Conservation (phyloP, 345 rosid species). For the Corchorus olitorius region DNA sequence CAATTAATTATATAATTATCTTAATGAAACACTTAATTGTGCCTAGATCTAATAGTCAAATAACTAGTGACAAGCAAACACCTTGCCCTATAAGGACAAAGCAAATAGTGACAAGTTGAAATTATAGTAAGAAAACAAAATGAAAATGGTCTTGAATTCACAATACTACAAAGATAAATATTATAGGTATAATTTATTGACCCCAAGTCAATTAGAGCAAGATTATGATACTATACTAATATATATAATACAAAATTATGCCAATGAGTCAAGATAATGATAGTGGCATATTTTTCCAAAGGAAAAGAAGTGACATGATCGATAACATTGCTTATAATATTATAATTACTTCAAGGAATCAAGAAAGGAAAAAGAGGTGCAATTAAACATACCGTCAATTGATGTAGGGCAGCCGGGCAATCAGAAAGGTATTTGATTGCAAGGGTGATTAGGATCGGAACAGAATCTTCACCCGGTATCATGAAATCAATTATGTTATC, state of each 20-base stretch:
- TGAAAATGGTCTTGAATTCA: not conserved
- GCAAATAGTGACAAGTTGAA: not conserved
- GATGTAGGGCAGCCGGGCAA: slow-evolving; percentile 74
- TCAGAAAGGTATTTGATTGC: slow-evolving; percentile 87
- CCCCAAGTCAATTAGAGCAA: not conserved
- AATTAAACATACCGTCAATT: slow-evolving; percentile 49
- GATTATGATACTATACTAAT: not conserved
- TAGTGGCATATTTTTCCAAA: not conserved
- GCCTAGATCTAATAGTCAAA: slow-evolving; percentile 4
- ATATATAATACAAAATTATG: not conserved
- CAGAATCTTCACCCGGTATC: slow-evolving; percentile 99
- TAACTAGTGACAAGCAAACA: not conserved
- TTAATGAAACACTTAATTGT: not conserved
- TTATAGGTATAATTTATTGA: not conserved
- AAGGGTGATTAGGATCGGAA: slow-evolving; percentile 89
- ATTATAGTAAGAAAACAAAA: not conserved
- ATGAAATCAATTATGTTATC: slow-evolving; percentile 95
- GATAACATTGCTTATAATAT: not conserved
- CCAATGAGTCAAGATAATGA: not conserved
- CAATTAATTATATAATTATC: too few relatives aligned
- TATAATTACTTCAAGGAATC: not conserved
- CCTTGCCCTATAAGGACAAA: not conserved
- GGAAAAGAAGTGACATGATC: not conserved
- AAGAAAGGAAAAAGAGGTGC: not conserved
- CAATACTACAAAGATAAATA: not conserved